Percentiles rank a stretch among this genome's conserved stretches.
These are phyloP conservation scores for Nothopassalora personata DNA, from an alignment of 2,329 filamentous ascomycete species.

Conservation along the genomic window DNA sequence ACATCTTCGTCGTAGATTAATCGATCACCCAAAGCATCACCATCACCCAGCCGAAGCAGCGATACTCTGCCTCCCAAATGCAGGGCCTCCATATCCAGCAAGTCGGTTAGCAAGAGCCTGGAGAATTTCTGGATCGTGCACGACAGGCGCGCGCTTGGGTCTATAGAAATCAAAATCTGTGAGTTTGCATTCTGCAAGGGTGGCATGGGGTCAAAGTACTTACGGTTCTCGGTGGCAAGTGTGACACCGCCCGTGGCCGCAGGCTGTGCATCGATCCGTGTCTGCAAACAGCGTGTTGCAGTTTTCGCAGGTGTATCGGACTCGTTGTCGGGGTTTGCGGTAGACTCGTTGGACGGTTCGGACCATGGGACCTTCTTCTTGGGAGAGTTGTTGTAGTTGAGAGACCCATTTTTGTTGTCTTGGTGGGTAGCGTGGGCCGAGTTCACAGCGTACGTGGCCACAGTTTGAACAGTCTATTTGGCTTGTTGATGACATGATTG, in stretches of 20 bases:
- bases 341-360: conserved; percentile 34
- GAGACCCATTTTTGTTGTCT: conserved; percentile 42
- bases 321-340: conserved; percentile 41
- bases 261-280: conserved; percentile 53
- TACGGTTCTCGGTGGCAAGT: conserved; percentile 53
- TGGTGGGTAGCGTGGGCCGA: conserved; percentile 70
- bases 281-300: conserved; percentile 58
- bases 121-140: conserved; percentile 19
- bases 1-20: too few relatives aligned
- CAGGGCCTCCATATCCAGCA: conserved; percentile 14
- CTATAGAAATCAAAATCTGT: conserved; percentile 4
- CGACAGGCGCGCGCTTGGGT: conserved; percentile 12
- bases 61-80: conserved; percentile 1
- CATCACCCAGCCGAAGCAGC: conserved; percentile 5
- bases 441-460: conserved; percentile 68
- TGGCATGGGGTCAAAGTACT: conserved; percentile 20
- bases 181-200: not conserved
- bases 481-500: conserved; percentile 1
- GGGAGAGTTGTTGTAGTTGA: not conserved
- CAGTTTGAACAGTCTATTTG: conserved; percentile 55
- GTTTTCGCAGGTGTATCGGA: conserved; percentile 53
- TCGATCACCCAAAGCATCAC: not conserved
- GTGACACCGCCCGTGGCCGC: conserved; percentile 56
- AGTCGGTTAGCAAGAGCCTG: conserved; percentile 18
- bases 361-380: conserved; percentile 30